Base-by-base conservation (phyloP, 768 basidiomycete species). In the Strobilomyces dryophilus region DNA sequence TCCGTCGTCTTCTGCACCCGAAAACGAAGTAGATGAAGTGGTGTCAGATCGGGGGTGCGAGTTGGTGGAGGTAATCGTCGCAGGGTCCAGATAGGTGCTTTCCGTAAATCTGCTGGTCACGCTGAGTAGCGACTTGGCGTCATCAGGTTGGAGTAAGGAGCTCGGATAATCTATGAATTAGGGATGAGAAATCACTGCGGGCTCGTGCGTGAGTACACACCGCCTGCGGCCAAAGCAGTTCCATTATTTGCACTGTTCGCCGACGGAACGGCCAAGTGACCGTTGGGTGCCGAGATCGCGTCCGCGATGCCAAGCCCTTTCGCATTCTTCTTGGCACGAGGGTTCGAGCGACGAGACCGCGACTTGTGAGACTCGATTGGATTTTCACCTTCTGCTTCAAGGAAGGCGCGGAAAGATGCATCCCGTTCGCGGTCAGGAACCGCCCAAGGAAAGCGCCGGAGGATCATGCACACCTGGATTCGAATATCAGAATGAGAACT, bases 361-460 rank as follows among this genome's bases (percentile, higher is more conserved):
- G 57, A 58, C 44, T 60, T 67, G 20, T 58, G 68, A 2, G 65
- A 62, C 12, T 73, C 70, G 51, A 72, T 68, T n/a, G 68, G 70
- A 58, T 75, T 79, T 68, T 97, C 94, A 24, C 95, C 94, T 69
- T 99, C 95, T 32, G 93, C 89, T 60, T 87, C 80, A 58, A 98
- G 87, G 65, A 97, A 99, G 8, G 92, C 85, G 54, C 85, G 82
- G 77, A 92, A 99, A 65, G 85, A 89, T 51, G 89, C 81, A 68
- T 98, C 97, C 17, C 84, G 84, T 79, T 95, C 95, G 63, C 85
- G 77, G 67, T 99, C 97, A 11, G 97, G 95, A 52, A 98, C 89
- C 71, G 93, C 98, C 97, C 97, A 99, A 5, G 97, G 97, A 77
- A 99, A 99, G 47, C 97, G 82, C 49, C 95, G 81, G 32, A 99